Evolutionary conservation across 2,329 filamentous ascomycete species (phyloP), one percentile per base, ranked within the genome.

Genomic region (Cercospora nicotianae): DNA sequence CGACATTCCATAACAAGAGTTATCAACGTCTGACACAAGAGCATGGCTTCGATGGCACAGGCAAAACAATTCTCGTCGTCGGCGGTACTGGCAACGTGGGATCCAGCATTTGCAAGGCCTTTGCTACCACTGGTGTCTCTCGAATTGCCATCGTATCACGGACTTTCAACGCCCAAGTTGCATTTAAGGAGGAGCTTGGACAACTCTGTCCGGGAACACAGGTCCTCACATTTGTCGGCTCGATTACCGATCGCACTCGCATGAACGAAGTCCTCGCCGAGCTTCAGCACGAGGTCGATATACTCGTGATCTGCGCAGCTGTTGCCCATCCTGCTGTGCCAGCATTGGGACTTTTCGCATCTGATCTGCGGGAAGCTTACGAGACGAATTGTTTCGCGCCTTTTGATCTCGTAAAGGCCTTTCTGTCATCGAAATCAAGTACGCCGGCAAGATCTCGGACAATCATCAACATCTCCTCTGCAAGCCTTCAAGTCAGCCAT

Each of bases 261-360:
- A 72, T 75, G 60, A 69, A 76, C 13, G 77, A 81, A 33, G 59
- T 75, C 62, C 53, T 57, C 3, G 28, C 23, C 53, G 53, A 57
- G 8, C 9, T 57, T 3, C 10, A 31, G 3, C 20, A 57, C 13
- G 53, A 57, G 7, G 76, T 78, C 30, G 73, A 84, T 66, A 73
- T 84, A 53, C 67, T 84, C 13, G 75, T 84, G 59, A 79, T 78
- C 65, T 80, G 77, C 65, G 82, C 81, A 0, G 80, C 75, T 0
- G 72, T 70, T 1, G 67, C 77, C 10, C 77, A 78, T 39, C 74
- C 75, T 5, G 68, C 64, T 31, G 74, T 76, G 13, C 53, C 74
- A 7, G 63, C 81, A 8, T 57, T 64, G 7, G 75, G 75, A 18
- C 75, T 74, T 23, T 75, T 79, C 55, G 69, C 72, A 3, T 74